phyloP scores from a whole-genome alignment of 495 filamentous ascomycete genomes.

The Bathelium albidoporum region DNA sequence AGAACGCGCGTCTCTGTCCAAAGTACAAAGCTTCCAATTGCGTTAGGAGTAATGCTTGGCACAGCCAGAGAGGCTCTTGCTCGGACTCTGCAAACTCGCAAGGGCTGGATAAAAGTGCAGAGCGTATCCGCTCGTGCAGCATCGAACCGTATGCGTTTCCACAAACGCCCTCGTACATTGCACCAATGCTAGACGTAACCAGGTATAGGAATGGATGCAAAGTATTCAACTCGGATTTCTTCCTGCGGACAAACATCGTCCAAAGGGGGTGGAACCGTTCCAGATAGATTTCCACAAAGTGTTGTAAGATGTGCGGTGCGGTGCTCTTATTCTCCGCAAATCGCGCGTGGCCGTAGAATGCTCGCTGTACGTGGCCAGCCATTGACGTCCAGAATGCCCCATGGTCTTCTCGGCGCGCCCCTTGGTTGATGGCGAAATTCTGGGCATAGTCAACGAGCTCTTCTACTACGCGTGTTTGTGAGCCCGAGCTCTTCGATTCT shows the following conservation, averaged over 20 bases:
- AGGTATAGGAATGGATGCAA: neutral
- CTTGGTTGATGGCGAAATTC: neutral
- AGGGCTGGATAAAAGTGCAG: neutral
- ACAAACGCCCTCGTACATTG: neutral
- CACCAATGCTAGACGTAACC: neutral
- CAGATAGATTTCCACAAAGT: neutral
- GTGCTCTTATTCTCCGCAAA: neutral
- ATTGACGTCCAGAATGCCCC: neutral
- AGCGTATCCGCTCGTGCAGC: neutral
- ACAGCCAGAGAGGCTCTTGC: constrained; percentile 1
- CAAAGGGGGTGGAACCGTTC: neutral
- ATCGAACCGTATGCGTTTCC: neutral
- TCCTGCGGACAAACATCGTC: neutral
- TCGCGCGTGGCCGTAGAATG: neutral
- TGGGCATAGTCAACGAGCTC: neutral
- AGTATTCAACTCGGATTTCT: neutral
- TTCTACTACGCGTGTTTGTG: neutral
- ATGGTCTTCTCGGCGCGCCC: neutral
- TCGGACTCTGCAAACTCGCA: constrained; percentile 3
- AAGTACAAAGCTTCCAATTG: neutral
- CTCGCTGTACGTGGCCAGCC: neutral
- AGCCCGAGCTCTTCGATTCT: neutral
- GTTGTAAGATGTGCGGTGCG: constrained; percentile 2
- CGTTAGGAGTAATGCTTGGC: neutral
- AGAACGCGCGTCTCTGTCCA: constrained; percentile 2